These are phyloP conservation scores for Chalaropsis thielavioides DNA, from an alignment of 2,329 filamentous ascomycete species.

Conservation along the genomic window DNA sequence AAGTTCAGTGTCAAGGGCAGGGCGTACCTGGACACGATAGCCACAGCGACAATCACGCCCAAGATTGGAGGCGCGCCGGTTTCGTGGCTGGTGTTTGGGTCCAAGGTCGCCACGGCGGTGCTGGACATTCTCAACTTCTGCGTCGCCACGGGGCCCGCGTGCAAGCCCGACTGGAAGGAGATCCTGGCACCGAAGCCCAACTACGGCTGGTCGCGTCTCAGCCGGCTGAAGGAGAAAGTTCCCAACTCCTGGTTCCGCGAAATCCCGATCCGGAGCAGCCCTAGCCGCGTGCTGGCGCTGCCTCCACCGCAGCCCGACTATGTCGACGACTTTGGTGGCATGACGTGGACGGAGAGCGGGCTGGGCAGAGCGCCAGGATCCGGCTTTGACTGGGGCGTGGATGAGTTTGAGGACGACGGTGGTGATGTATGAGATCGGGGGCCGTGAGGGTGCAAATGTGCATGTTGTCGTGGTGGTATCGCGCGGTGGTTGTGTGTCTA, in stretches of 20 bases:
- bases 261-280: neutral
- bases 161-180: constrained; percentile 7
- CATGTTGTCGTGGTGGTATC: neutral
- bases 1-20: neutral
- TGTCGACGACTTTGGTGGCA: constrained; percentile 3
- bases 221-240: neutral
- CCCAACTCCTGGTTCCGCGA: constrained; percentile 6
- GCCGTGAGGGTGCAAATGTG: neutral
- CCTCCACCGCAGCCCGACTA: neutral
- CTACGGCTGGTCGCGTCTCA: neutral
- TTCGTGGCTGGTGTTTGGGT: constrained; percentile 1
- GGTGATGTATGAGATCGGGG: neutral
- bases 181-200: neutral
- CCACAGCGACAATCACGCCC: constrained; percentile 1
- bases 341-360: neutral
- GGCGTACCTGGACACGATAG: neutral
- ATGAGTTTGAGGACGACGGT: neutral
- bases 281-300: neutral
- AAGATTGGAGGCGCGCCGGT: neutral
- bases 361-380: neutral
- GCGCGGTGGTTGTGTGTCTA: neutral
- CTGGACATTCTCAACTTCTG: constrained; percentile 2
- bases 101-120: neutral
- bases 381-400: neutral
- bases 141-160: constrained; percentile 4